A percentile compares a stretch with the other conserved stretches of the same genome.
Conservation (phyloP, 192 early-diverging fungal species). For the Coemansia sp. region DNA sequence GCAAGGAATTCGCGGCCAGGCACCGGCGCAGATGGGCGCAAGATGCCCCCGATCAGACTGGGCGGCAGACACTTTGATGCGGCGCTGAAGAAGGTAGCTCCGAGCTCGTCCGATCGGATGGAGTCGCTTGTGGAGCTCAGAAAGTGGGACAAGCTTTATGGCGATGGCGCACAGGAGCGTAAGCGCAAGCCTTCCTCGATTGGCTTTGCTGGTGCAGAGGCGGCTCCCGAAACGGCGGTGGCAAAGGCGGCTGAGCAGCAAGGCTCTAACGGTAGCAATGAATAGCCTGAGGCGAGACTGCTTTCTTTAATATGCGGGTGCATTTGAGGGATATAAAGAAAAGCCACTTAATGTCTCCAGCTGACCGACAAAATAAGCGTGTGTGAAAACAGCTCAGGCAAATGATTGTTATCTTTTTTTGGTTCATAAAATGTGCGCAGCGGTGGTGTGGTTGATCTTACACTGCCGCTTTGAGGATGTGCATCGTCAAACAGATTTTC, state of each 20-base stretch:
- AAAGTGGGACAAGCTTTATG: conserved; percentile 90
- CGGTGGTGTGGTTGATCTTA: too few relatives aligned
- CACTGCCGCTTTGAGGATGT: too few relatives aligned
- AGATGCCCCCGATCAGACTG: conserved; percentile 18
- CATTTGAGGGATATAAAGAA: too few relatives aligned
- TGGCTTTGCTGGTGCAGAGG: conserved; percentile 32
- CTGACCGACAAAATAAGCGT: too few relatives aligned
- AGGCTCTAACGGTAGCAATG: background rate
- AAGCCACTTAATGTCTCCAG: too few relatives aligned
- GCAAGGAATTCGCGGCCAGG: conserved; percentile 19
- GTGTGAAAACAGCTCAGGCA: too few relatives aligned
- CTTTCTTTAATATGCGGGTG: too few relatives aligned
- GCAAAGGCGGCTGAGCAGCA: background rate
- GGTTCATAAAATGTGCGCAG: too few relatives aligned
- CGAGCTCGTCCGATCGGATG: conserved; percentile 90
- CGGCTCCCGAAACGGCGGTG: background rate
- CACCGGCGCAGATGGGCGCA: conserved; percentile 12
- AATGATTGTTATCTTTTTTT: too few relatives aligned
- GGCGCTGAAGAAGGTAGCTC: conserved; percentile 83
- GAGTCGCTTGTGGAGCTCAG: conserved; percentile 82
- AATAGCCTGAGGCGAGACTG: too few relatives aligned
- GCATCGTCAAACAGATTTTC: too few relatives aligned
- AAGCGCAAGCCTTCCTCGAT: conserved; percentile 39
- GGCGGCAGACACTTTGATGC: conserved; percentile 73
- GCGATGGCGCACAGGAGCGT: conserved; percentile 69